Percentiles rank a stretch among this genome's conserved stretches.
phyloP scores from a whole-genome alignment of 345 rosid genomes.

The Euphorbia lathyris region DNA sequence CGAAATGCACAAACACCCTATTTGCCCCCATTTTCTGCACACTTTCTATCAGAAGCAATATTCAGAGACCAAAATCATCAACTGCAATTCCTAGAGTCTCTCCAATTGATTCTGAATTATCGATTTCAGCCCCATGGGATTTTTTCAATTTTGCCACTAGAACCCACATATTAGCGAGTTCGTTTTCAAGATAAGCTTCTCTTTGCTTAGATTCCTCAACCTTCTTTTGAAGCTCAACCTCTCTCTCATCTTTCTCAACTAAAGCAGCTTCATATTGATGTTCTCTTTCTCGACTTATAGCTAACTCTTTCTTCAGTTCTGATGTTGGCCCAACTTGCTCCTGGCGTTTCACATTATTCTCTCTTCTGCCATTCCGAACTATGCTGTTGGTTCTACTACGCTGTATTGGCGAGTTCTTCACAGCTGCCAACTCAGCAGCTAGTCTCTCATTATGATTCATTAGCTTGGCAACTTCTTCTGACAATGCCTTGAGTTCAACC shows the following conservation, averaged over 20 bases:
- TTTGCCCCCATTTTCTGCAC: conserved; percentile 21
- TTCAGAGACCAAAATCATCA: conserved; percentile 31
- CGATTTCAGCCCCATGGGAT: conserved; percentile 52
- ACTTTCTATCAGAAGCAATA: conserved; percentile 2
- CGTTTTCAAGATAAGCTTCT: conserved; percentile 94
- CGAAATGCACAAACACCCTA: conserved; percentile 29
- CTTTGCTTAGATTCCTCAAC: conserved; percentile 92
- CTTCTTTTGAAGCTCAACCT: conserved; percentile 68
- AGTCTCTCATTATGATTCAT: conserved; percentile 87
- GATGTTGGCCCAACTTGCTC: conserved; percentile 58
- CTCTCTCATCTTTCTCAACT: conserved; percentile 72
- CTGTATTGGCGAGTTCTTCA: conserved; percentile 53
- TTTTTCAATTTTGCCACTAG: conserved; percentile 87
- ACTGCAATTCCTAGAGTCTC: conserved; percentile 23
- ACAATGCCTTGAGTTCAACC: conserved; percentile 97
- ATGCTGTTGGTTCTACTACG: conserved; percentile 52
- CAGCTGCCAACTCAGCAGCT: conserved; percentile 60
- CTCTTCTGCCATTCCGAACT: conserved; percentile 67
- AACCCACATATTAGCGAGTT: conserved; percentile 99
- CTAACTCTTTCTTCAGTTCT: conserved; percentile 80
- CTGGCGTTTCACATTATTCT: conserved; percentile 47
- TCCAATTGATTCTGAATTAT: conserved; percentile 37
- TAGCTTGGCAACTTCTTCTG: conserved; percentile 95
- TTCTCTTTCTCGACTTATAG: conserved; percentile 77
- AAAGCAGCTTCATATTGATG: conserved; percentile 78